phyloP scores from a whole-genome alignment of 1,284 basidiomycete genomes.

The Ceratobasidium sp. region DNA sequence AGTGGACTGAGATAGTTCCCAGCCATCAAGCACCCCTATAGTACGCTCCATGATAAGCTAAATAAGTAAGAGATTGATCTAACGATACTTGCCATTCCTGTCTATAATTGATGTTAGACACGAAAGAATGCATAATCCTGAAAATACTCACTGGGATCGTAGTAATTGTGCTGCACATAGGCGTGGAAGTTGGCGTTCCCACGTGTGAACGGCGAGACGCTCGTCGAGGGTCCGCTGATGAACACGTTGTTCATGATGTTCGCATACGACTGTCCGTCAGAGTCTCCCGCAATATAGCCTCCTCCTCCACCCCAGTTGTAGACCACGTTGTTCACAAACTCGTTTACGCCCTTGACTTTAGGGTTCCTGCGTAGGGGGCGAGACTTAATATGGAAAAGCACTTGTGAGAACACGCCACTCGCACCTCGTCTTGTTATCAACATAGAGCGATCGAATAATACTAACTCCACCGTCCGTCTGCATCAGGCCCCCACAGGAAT shows the following conservation, averaged over 20 bases:
- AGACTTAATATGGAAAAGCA: neutral
- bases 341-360: slow-evolving; percentile 53
- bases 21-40: slow-evolving; percentile 48
- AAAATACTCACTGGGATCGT: slow-evolving; percentile 46
- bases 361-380: slow-evolving; percentile 45
- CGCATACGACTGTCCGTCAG: slow-evolving; percentile 48
- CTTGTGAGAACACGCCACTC: neutral
- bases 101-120: neutral
- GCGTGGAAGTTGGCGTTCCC: slow-evolving; percentile 53
- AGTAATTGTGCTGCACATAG: slow-evolving; percentile 46
- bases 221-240: slow-evolving; percentile 48
- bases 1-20: slow-evolving; percentile 46
- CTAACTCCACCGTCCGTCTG: slow-evolving; percentile 52
- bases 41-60: slow-evolving; percentile 31
- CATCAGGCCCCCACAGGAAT: slow-evolving; percentile 52
- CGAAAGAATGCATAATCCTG: neutral
- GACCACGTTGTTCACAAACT: slow-evolving; percentile 52
- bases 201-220: slow-evolving; percentile 45
- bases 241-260: slow-evolving; percentile 52
- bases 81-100: slow-evolving; percentile 17
- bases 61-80: neutral
- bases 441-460: slow-evolving; percentile 51
- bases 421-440: slow-evolving; percentile 51
- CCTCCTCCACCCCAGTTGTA: slow-evolving; percentile 52
- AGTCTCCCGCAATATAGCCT: slow-evolving; percentile 52